Evolutionary conservation across 2,329 filamentous ascomycete species (phyloP).

Genomic region (Colletotrichum karsti): DNA sequence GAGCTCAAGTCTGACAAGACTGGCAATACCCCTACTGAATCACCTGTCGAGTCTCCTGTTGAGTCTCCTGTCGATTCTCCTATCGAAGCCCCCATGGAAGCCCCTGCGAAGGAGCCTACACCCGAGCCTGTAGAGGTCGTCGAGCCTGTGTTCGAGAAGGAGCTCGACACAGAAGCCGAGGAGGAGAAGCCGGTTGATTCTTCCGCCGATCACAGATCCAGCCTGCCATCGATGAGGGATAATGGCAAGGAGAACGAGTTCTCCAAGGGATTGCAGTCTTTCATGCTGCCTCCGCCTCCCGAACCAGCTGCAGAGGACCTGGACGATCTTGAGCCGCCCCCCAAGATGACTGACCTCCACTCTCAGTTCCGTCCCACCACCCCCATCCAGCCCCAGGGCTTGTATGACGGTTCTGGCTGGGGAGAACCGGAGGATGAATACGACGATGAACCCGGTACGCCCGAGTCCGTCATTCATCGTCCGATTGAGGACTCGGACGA

Average conservation of each 20-base stretch:
- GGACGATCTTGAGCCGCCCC: conserved; percentile 35
- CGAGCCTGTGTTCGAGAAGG: not conserved
- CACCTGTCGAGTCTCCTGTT: conserved; percentile 23
- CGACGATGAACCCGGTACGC: conserved; percentile 74
- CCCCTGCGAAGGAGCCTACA: not conserved
- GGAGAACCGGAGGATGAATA: conserved; percentile 63
- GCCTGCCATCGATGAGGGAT: conserved; percentile 25
- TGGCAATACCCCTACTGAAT: conserved; percentile 32
- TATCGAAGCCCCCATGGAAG: conserved; percentile 1
- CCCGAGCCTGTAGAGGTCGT: not conserved
- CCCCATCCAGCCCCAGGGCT: conserved; percentile 63
- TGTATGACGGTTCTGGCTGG: conserved; percentile 72
- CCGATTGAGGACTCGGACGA: conserved; percentile 55
- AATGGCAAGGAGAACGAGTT: conserved; percentile 45
- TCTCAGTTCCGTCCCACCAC: conserved; percentile 54
- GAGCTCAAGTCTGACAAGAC: conserved; percentile 27
- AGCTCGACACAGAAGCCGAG: not conserved
- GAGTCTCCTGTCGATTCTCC: conserved; percentile 32
- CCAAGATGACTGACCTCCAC: conserved; percentile 46
- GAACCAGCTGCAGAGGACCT: conserved; percentile 41
- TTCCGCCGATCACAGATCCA: conserved; percentile 41
- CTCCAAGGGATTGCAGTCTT: conserved; percentile 53
- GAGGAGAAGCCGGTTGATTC: conserved; percentile 27
- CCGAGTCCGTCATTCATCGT: conserved; percentile 90
- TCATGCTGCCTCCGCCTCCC: conserved; percentile 54